Evolutionary conservation across 192 early-diverging fungal genomes (phyloP).

Genomic region (Backusella sp.): DNA sequence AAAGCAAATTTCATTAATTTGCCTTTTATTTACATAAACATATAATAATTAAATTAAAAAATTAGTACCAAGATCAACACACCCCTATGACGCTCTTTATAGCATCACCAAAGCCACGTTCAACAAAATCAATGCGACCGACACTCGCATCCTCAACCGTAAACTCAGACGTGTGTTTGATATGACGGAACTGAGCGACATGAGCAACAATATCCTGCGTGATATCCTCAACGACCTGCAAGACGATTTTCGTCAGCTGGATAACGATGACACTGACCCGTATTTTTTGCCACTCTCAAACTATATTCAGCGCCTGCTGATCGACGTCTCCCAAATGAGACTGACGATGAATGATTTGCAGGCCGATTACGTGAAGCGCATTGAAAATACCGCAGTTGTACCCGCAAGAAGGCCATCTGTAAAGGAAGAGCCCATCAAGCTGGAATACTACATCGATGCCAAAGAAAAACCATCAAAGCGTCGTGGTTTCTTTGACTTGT

Average conservation of each 20-base stretch:
- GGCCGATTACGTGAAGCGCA: conserved; percentile 54
- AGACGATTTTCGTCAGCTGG: conserved; percentile 31
- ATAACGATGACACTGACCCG: not conserved
- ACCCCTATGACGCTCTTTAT: conserved; percentile 6
- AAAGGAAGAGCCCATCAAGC: not conserved
- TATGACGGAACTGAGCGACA: conserved; percentile 50
- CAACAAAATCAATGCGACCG: conserved; percentile 42
- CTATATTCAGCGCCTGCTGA: conserved; percentile 44
- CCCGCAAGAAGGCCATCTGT: not conserved
- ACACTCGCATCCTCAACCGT: conserved; percentile 52
- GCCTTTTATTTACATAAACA: not conserved
- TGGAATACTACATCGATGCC: not conserved
- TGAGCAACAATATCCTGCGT: conserved; percentile 56
- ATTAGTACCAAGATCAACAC: not conserved
- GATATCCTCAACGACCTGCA: conserved; percentile 50
- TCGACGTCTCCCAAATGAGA: conserved; percentile 48
- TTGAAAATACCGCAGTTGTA: conserved; percentile 39
- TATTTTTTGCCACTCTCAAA: conserved; percentile 51
- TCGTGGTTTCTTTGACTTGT: not conserved
- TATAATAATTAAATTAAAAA: not conserved
- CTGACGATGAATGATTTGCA: conserved; percentile 62
- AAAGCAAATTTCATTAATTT: not conserved
- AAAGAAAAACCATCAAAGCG: not conserved
- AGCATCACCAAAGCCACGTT: not conserved
- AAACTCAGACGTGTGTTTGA: conserved; percentile 53